Percentiles rank a stretch among this genome's conserved stretches.
These are phyloP conservation scores for Phaeosphaeriaceae sp. DNA, from an alignment of 2,329 filamentous ascomycete species.

Conservation along the genomic window DNA sequence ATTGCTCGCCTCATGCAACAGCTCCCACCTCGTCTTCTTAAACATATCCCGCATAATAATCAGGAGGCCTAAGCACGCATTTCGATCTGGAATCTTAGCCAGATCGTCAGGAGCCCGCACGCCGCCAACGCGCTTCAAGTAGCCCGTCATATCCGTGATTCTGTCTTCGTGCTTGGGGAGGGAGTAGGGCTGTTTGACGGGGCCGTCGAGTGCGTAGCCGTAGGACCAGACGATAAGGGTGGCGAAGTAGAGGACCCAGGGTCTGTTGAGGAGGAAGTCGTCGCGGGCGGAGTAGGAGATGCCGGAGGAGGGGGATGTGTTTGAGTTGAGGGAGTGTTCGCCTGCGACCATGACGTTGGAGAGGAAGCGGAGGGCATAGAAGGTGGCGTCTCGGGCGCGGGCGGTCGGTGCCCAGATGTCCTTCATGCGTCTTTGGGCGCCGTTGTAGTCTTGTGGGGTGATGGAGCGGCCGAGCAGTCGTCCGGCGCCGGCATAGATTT, in stretches of 20 bases:
- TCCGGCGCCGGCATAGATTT: slow-evolving; percentile 90
- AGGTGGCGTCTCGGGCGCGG: slow-evolving; percentile 86
- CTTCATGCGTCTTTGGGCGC: slow-evolving; percentile 82
- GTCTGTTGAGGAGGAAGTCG: slow-evolving; percentile 86
- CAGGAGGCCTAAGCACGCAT: slow-evolving; percentile 80
- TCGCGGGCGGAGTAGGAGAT: slow-evolving; percentile 78
- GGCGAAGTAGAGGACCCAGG: slow-evolving; percentile 96
- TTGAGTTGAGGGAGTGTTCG: slow-evolving; percentile 48
- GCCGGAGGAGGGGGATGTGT: slow-evolving; percentile 37
- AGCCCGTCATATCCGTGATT: slow-evolving; percentile 78
- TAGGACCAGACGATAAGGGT: slow-evolving; percentile 94
- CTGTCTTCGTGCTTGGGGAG: slow-evolving; percentile 69
- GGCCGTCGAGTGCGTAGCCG: slow-evolving; percentile 86
- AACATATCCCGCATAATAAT: slow-evolving; percentile 84
- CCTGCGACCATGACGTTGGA: slow-evolving; percentile 77
- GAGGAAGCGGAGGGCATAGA: slow-evolving; percentile 89
- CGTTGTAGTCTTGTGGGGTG: slow-evolving; percentile 78
- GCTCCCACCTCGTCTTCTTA: slow-evolving; percentile 83
- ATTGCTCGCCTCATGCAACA: slow-evolving; percentile 84
- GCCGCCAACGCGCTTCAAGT: slow-evolving; percentile 73
- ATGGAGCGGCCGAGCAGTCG: slow-evolving; percentile 85
- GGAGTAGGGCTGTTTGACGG: slow-evolving; percentile 61
- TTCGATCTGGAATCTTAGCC: slow-evolving; percentile 74
- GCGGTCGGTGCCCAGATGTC: slow-evolving; percentile 89
- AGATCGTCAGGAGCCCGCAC: slow-evolving; percentile 79